Conservation (phyloP, 2,329 filamentous ascomycete genomes). For the Colletotrichum musicola region DNA sequence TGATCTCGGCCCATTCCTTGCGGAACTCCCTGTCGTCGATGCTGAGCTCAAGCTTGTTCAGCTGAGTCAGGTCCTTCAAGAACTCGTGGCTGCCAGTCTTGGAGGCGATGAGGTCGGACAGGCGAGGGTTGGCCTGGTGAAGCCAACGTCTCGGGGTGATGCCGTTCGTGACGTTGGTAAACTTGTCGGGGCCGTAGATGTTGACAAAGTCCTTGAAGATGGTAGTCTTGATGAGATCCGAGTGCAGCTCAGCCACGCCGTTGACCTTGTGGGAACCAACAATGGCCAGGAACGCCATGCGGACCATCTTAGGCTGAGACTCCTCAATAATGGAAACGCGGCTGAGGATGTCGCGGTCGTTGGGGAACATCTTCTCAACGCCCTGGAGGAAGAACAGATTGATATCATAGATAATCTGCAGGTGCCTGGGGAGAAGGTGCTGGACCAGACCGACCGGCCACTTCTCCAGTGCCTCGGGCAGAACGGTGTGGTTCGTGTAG, state of each 20-base stretch:
- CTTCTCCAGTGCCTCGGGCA: conserved; percentile 97
- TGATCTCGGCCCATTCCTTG: conserved; percentile 96
- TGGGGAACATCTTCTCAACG: conserved; percentile 91
- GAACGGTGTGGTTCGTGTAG: conserved; percentile 98
- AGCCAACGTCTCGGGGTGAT: conserved; percentile 97
- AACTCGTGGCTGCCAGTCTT: conserved; percentile 88
- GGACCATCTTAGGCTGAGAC: conserved; percentile 95
- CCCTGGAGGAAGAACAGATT: conserved; percentile 92
- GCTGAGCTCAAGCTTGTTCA: conserved; percentile 88
- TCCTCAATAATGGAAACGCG: conserved; percentile 99
- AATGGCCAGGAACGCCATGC: conserved; percentile 95
- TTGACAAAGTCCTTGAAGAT: conserved; percentile 99
- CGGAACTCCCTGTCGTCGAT: conserved; percentile 91
- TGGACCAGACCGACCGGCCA: conserved; percentile 96
- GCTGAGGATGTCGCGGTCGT: conserved; percentile 85
- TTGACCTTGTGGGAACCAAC: conserved; percentile 99
- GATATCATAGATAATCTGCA: conserved; percentile 99
- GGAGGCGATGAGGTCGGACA: conserved; percentile 91
- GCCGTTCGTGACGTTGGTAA: conserved; percentile 98
- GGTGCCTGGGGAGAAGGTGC: conserved; percentile 90
- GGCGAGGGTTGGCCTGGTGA: conserved; percentile 93
- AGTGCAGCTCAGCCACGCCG: conserved; percentile 96
- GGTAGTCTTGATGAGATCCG: conserved; percentile 97
- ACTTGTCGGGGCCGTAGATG: conserved; percentile 96
- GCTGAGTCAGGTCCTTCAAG: conserved; percentile 88